Evolutionary conservation across 495 filamentous ascomycete species (phyloP), one percentile per base, ranked within the genome.

Genomic region (Zalerion maritima): DNA sequence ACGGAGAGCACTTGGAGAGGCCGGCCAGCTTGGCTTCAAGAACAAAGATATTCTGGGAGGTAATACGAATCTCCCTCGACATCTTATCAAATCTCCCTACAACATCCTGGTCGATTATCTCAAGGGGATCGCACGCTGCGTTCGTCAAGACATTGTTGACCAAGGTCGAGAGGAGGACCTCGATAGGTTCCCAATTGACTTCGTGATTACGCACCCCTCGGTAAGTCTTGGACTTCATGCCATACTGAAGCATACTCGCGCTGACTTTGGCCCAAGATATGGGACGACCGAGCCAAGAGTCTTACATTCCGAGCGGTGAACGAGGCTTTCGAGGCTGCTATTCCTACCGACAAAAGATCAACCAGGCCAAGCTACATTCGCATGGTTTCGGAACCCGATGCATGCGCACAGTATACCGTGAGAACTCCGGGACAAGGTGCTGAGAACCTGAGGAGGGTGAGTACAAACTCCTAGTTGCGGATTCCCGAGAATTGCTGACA

Each of bases 21-120:
- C n/a, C n/a, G n/a, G n/a, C n/a, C n/a, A n/a, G n/a, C n/a, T n/a
- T n/a, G n/a, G n/a, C n/a, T n/a, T n/a, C n/a, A n/a, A n/a, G n/a
- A n/a, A n/a, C n/a, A n/a, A n/a, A n/a, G n/a, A n/a, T n/a, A n/a
- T n/a, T n/a, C n/a, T n/a, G n/a, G n/a, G n/a, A n/a, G n/a, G n/a
- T n/a, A n/a, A n/a, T n/a, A 12, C 3, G n/a, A 16, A 32, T 10
- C 15, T 37, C 17, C 35, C 35, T 21, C 28, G 6, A n/a, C 35
- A 37, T 21, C 14, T 37, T 8, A 37, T 14, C 21, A 27, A 21
- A 25, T 23, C 17, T 9, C 16, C 31, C 2, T 16, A 11, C 5
- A 18, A 41, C 3, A 29, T 41, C 19, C 28, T 36, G 17, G 23
- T 20, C 24, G 38, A 41, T 26, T 41, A 41, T 19, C 33, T 41